phyloP scores from a whole-genome alignment of 257 asterid species.

The Solanum pimpinellifolium region DNA sequence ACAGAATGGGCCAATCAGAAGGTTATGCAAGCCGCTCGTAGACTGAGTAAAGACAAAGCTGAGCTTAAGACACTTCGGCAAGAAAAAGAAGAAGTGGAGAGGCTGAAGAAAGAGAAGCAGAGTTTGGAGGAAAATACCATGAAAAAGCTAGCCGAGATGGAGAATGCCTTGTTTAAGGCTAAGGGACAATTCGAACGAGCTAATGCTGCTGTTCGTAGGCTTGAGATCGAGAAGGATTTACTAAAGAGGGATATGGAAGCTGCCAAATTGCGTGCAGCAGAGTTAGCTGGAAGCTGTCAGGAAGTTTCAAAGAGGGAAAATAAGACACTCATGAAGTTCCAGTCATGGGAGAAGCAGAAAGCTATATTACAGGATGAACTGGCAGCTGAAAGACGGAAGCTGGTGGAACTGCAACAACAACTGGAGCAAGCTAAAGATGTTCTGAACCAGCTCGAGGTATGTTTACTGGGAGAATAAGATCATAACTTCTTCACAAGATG shows the following conservation, averaged over 20 bases:
- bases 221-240: constrained; percentile 55
- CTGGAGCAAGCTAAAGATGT: constrained; percentile 50
- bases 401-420: constrained; percentile 36
- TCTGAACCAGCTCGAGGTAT: constrained; percentile 68
- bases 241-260: constrained; percentile 77
- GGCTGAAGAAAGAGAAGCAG: constrained; percentile 80
- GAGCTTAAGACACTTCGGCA: constrained; percentile 87
- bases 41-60: constrained; percentile 78
- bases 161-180: constrained; percentile 70
- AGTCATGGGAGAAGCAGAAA: constrained; percentile 92
- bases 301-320: constrained; percentile 79
- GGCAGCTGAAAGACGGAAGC: constrained; percentile 40
- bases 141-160: constrained; percentile 84
- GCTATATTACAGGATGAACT: constrained; percentile 62
- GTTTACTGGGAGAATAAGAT: not conserved
- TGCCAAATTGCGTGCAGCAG: constrained; percentile 60
- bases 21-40: constrained; percentile 93
- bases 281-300: constrained; percentile 64
- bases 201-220: constrained; percentile 61
- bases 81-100: constrained; percentile 87
- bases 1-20: constrained; percentile 99
- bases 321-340: constrained; percentile 49
- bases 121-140: constrained; percentile 57
- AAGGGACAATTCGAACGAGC: constrained; percentile 81
- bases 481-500: not conserved